These are phyloP conservation scores for Capsella bursapastoris DNA, from an alignment of 345 rosid species.

Conservation along the genomic window DNA sequence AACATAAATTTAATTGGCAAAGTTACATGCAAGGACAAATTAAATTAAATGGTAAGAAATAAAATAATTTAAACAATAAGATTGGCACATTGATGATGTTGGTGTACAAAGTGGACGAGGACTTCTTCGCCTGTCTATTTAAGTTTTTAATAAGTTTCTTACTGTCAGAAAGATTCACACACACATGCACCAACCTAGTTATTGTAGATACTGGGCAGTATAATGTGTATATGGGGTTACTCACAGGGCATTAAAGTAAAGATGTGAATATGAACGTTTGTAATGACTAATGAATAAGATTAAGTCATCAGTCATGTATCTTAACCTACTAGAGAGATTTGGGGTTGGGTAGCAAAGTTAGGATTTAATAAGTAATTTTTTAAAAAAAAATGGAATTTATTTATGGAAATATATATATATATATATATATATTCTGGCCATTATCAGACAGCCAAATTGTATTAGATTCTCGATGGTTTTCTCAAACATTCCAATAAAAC, in stretches of 20 bases:
- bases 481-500: neutral
- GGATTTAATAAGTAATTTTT: neutral
- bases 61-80: conserved; percentile 5
- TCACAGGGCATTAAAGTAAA: neutral
- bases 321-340: neutral
- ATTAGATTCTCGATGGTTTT: neutral
- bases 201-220: neutral
- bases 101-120: conserved; percentile 36
- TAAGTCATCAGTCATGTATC: no score
- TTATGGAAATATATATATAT: neutral
- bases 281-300: no score
- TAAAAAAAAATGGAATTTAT: neutral
- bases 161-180: neutral
- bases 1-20: conserved; percentile 6
- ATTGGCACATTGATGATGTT: conserved; percentile 41
- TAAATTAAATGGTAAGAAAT: conserved; percentile 24
- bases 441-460: neutral
- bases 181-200: conserved; percentile 2
- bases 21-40: conserved; percentile 9
- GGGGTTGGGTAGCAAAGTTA: neutral
- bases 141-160: conserved; percentile 15
- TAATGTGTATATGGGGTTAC: neutral
- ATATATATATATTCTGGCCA: neutral
- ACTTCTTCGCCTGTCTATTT: conserved; percentile 24
- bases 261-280: no score